Percentiles rank a stretch among this genome's conserved stretches.
Conservation (phyloP, 305 asterid species). For the Rubia tinctorum region DNA sequence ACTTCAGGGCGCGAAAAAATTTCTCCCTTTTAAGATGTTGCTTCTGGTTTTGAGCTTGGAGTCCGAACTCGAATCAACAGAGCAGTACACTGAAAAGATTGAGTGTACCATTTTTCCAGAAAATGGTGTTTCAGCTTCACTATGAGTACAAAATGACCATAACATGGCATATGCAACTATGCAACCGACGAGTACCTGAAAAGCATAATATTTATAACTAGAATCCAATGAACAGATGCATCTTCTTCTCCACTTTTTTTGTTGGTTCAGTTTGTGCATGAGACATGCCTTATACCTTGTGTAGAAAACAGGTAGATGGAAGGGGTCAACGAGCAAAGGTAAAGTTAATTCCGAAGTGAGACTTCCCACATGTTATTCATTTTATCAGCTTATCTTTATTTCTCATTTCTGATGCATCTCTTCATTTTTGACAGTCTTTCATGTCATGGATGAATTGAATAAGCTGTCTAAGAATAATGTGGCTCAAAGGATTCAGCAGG, state of each 20-base stretch:
- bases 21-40: not conserved
- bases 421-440: slow-evolving; percentile 28
- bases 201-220: not conserved
- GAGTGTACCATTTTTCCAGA: slow-evolving; percentile 84
- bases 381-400: not conserved
- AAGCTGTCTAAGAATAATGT: slow-evolving; percentile 34
- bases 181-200: slow-evolving; percentile 88
- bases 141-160: slow-evolving; percentile 67
- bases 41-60: not conserved
- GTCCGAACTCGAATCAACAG: slow-evolving; percentile 6
- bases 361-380: not conserved
- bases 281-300: too few relatives aligned
- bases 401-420: not conserved
- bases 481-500: slow-evolving; percentile 41
- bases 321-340: too few relatives aligned
- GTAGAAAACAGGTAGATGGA: too few relatives aligned
- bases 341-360: too few relatives aligned
- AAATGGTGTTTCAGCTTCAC: slow-evolving; percentile 72
- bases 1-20: not conserved
- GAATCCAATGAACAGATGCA: not conserved
- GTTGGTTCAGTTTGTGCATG: too few relatives aligned
- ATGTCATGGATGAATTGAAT: slow-evolving; percentile 37
- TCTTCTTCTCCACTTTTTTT: too few relatives aligned
- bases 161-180: slow-evolving; percentile 93
- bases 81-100: slow-evolving; percentile 44